phyloP scores from a whole-genome alignment of 257 asterid genomes.

The Jacaranda mimosifolia region DNA sequence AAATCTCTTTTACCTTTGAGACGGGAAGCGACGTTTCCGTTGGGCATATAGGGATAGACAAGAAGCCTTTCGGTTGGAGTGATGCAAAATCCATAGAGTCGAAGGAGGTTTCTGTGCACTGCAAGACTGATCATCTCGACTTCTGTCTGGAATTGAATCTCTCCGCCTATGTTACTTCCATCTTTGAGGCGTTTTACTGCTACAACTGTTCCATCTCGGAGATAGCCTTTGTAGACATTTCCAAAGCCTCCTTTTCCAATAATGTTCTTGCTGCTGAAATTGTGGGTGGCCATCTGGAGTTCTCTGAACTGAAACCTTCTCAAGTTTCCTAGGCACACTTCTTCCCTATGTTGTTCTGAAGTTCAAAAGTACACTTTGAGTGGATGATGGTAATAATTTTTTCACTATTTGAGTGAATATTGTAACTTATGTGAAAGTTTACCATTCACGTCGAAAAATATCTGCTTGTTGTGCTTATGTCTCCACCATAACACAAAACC shows the following conservation, averaged over 20 bases:
- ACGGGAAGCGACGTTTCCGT: conserved; percentile 93
- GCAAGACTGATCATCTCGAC: conserved; percentile 96
- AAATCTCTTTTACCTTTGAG: conserved; percentile 68
- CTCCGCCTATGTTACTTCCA: conserved; percentile 77
- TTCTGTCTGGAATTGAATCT: conserved; percentile 91
- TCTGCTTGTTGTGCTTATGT: conserved; percentile 74
- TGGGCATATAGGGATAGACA: conserved; percentile 92
- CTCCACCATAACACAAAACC: conserved; percentile 88
- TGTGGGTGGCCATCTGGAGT: conserved; percentile 83
- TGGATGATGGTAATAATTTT: not conserved
- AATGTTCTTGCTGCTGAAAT: conserved; percentile 87
- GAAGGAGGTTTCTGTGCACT: conserved; percentile 87
- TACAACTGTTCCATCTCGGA: conserved; percentile 80
- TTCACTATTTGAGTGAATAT: not conserved
- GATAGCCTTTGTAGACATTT: conserved; percentile 89
- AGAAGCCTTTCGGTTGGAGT: conserved; percentile 82
- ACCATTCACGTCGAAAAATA: conserved; percentile 81
- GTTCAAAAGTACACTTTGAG: not conserved
- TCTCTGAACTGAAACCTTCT: conserved; percentile 79
- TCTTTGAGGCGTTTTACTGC: conserved; percentile 94
- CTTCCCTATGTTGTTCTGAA: conserved; percentile 77
- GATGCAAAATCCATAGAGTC: conserved; percentile 80
- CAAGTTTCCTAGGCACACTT: conserved; percentile 78
- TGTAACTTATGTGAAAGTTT: not conserved
- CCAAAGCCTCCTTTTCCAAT: conserved; percentile 97